Conservation (phyloP, 2,329 filamentous ascomycete species). For the Neofusicoccum laricinum region DNA sequence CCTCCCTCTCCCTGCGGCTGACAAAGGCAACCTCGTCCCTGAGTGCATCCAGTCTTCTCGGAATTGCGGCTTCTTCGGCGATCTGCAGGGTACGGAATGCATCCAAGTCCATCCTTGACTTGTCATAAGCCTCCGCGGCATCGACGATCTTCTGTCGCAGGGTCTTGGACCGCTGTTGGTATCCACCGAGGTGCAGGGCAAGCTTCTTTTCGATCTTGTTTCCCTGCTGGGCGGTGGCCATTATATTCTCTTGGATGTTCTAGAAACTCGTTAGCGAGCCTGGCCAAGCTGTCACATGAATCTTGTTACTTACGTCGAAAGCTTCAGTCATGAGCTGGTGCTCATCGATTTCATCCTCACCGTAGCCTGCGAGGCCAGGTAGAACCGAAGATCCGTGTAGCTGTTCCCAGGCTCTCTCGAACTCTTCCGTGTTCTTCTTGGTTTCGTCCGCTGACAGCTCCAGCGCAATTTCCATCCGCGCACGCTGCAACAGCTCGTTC, state of each 20-base stretch:
- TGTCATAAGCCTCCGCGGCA: slow-evolving; percentile 70
- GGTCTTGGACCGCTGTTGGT: slow-evolving; percentile 79
- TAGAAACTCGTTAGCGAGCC: slow-evolving; percentile 29
- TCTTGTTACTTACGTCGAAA: slow-evolving; percentile 62
- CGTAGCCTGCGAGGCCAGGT: slow-evolving; percentile 77
- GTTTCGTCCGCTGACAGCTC: slow-evolving; percentile 56
- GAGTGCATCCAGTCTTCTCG: slow-evolving; percentile 67
- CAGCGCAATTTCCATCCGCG: slow-evolving; percentile 71
- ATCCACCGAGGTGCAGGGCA: slow-evolving; percentile 81
- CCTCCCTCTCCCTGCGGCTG: slow-evolving; percentile 78
- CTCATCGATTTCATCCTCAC: slow-evolving; percentile 71
- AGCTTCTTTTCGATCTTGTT: slow-evolving; percentile 94
- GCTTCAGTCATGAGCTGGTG: slow-evolving; percentile 63
- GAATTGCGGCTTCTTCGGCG: slow-evolving; percentile 74
- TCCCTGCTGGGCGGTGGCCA: slow-evolving; percentile 71
- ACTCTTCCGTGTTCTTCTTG: slow-evolving; percentile 51
- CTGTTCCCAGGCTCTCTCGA: slow-evolving; percentile 52
- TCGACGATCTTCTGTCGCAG: slow-evolving; percentile 76
- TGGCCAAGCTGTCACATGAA: not conserved
- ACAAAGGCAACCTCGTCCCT: slow-evolving; percentile 82
- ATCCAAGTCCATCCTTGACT: slow-evolving; percentile 68
- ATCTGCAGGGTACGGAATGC: slow-evolving; percentile 73
- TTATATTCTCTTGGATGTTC: slow-evolving; percentile 70
- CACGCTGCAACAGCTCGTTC: slow-evolving; percentile 70
- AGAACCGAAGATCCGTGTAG: slow-evolving; percentile 53